These are phyloP conservation scores for Ogataea trehaloabstinens DNA, from an alignment of 805 yeast species.

Conservation along the genomic window DNA sequence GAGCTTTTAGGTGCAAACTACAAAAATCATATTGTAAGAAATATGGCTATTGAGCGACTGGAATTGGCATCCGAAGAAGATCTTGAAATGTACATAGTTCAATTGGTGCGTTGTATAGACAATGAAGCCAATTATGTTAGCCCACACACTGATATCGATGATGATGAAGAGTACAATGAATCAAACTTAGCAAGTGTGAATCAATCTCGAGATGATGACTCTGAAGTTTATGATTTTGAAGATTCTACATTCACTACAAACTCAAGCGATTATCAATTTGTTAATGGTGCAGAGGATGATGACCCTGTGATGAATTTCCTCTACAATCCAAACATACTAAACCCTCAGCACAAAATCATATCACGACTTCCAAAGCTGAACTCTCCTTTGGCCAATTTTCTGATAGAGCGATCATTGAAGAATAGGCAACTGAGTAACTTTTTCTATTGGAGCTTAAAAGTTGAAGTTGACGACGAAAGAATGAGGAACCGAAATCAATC, in stretches of 20 bases:
- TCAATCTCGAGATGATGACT: constrained; percentile 12
- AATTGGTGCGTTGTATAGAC: constrained; percentile 86
- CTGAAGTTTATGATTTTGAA: constrained; percentile 23
- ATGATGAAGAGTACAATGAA: constrained; percentile 10
- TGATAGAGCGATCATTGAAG: constrained; percentile 66
- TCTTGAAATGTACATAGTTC: constrained; percentile 76
- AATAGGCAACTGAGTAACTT: constrained; percentile 73
- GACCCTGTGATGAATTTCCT: constrained; percentile 27
- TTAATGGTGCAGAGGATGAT: constrained; percentile 25
- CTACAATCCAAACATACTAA: constrained; percentile 22
- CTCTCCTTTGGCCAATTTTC: constrained; percentile 71
- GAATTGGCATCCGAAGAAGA: constrained; percentile 78
- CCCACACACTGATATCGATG: constrained; percentile 24
- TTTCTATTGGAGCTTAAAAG: constrained; percentile 89
- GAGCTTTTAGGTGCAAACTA: constrained; percentile 82
- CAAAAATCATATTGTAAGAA: constrained; percentile 68
- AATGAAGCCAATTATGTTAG: constrained; percentile 51
- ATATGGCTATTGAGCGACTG: constrained; percentile 85
- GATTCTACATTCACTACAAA: constrained; percentile 25
- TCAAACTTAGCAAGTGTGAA: constrained; percentile 1
- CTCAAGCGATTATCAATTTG: constrained; percentile 33
- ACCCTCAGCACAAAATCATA: constrained; percentile 10
- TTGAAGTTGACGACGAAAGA: constrained; percentile 72
- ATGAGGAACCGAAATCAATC: constrained; percentile 16
- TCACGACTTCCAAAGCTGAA: constrained; percentile 23